phyloP scores from a whole-genome alignment of 306 rosid genomes.

The Gastrolobium bilobum region DNA sequence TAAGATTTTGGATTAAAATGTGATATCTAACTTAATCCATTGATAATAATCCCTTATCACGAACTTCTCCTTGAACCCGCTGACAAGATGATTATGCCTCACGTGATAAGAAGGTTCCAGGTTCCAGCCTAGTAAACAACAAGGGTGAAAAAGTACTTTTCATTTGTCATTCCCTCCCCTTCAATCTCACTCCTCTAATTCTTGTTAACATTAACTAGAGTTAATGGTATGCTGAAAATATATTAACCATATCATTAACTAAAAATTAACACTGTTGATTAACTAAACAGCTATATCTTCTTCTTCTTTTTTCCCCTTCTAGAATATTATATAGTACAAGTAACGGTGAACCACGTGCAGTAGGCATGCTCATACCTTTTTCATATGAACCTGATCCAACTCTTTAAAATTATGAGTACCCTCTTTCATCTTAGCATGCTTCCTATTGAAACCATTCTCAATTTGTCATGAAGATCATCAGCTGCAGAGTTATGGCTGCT shows the following conservation, averaged over 20 bases:
- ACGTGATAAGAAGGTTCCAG: slow-evolving; percentile 59
- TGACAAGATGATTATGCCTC: too few species aligned
- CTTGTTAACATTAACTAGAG: not conserved
- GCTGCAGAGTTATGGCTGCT: slow-evolving; percentile 47
- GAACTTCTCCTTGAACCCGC: too few species aligned
- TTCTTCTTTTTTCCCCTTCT: not conserved
- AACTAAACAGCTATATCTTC: not conserved
- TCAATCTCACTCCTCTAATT: not conserved
- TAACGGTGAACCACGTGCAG: slow-evolving; percentile 66
- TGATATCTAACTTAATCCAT: too few species aligned
- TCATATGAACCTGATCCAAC: slow-evolving; percentile 60
- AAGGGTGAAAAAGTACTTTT: slow-evolving; percentile 27
- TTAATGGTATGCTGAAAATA: slow-evolving; percentile 34
- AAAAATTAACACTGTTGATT: slow-evolving; percentile 34
- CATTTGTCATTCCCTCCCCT: slow-evolving; percentile 18
- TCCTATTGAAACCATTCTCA: slow-evolving; percentile 41
- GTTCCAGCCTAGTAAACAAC: slow-evolving; percentile 44
- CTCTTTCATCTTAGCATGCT: slow-evolving; percentile 25
- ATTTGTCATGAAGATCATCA: slow-evolving; percentile 54
- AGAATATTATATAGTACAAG: slow-evolving; percentile 46
- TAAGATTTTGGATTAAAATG: too few species aligned
- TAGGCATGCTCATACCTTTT: slow-evolving; percentile 50
- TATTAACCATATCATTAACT: slow-evolving; percentile 23
- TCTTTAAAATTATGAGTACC: slow-evolving; percentile 40
- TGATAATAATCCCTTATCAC: too few species aligned